These are phyloP conservation scores for Azolla pinnata DNA, from an alignment of 75 land plant genomes.

Conservation along the genomic window DNA sequence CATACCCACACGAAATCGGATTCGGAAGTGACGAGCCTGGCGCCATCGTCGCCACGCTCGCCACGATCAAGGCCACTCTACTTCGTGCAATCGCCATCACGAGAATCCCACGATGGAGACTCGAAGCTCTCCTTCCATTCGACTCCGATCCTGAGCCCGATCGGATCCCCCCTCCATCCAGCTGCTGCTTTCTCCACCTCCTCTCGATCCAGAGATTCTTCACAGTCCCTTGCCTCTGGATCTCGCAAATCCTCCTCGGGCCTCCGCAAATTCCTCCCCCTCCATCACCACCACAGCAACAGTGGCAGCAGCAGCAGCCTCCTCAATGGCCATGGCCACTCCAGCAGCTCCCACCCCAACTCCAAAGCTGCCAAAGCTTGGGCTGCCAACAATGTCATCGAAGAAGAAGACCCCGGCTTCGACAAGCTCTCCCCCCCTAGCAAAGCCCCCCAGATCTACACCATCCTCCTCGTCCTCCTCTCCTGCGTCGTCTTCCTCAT, in stretches of 20 bases:
- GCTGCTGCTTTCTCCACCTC: slow-evolving; percentile 7
- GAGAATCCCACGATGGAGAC: slow-evolving; percentile 37
- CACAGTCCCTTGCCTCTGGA: slow-evolving; percentile 5
- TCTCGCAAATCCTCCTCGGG: slow-evolving; percentile 10
- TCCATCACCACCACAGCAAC: slow-evolving; percentile 28
- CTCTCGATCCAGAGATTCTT: slow-evolving; percentile 7
- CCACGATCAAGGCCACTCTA: slow-evolving; percentile 7
- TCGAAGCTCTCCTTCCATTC: slow-evolving; percentile 25
- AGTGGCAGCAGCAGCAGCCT: slow-evolving; percentile 2
- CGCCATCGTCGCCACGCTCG: slow-evolving; percentile 27
- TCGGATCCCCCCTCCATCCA: slow-evolving; percentile 33
- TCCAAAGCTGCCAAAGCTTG: slow-evolving; percentile 5
- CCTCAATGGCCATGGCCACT: too few relatives aligned
- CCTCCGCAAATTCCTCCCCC: slow-evolving; percentile 36
- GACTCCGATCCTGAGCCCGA: slow-evolving; percentile 29
- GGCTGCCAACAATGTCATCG: slow-evolving; percentile 22
- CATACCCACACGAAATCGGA: slow-evolving; percentile 46
- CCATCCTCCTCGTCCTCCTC: slow-evolving; percentile 26
- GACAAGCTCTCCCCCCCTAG: slow-evolving; percentile 5
- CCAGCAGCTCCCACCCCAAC: background rate
- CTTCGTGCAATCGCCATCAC: slow-evolving; percentile 60
- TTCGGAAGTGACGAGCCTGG: slow-evolving; percentile 62
- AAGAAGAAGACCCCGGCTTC: slow-evolving; percentile 19
- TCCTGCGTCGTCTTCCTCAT: slow-evolving; percentile 43
- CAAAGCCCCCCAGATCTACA: slow-evolving; percentile 14